These are phyloP conservation scores for Suillus hirtellus DNA, from an alignment of 768 basidiomycete species.

Conservation along the genomic window DNA sequence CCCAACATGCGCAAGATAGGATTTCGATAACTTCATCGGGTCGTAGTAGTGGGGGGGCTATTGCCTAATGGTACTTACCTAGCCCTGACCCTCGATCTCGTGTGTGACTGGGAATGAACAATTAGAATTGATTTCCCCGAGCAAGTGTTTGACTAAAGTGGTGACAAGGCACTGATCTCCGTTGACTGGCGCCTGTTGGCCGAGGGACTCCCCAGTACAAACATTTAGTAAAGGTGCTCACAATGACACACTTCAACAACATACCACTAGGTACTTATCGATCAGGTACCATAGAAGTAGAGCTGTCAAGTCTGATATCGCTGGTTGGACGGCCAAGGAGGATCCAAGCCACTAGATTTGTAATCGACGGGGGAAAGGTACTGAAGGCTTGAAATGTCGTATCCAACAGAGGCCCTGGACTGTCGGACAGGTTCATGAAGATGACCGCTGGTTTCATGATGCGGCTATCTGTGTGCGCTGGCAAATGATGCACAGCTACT, in stretches of 20 bases:
- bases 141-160: not conserved
- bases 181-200: not conserved
- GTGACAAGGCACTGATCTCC: not conserved
- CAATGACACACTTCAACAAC: not conserved
- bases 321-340: not conserved
- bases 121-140: not conserved
- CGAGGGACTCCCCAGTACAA: slow-evolving; percentile 1
- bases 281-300: not conserved
- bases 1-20: slow-evolving; percentile 22
- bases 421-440: not conserved
- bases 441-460: not conserved
- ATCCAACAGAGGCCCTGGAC: not conserved
- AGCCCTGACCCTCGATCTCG: slow-evolving; percentile 1
- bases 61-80: not conserved
- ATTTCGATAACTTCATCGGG: slow-evolving; percentile 20
- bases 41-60: not conserved
- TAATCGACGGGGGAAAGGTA: not conserved
- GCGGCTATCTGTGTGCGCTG: not conserved
- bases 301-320: not conserved
- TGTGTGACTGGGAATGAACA: not conserved
- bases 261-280: not conserved
- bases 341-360: not conserved
- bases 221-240: not conserved
- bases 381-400: not conserved
- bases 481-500: not conserved